Base-by-base conservation (phyloP, 108 stramenopile genomes). In the Nitzschia putrida region DNA sequence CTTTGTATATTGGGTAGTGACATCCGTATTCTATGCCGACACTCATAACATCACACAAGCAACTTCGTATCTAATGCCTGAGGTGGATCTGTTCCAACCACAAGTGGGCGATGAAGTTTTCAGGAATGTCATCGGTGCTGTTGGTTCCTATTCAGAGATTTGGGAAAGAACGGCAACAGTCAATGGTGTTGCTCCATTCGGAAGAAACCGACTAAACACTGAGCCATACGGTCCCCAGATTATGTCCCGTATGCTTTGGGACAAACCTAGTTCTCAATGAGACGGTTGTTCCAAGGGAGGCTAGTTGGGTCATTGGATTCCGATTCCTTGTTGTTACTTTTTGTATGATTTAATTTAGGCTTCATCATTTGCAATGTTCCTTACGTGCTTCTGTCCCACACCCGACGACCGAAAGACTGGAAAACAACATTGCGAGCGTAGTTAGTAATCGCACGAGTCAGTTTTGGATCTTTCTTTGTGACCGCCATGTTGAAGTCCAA, bases 1-100 rank as follows among this genome's bases (percentile, higher is more conserved):
- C 16, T 80, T 82, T 59, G 76, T 84, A 0, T 61, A 70, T 42
- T 80, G 81, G 68, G 75, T 84, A 18, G 69, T 87, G 6, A 41
- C 29, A 37, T 66, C 75, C 11, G 77, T 73, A 38, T 21, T 84
- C 44, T 84, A 75, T 69, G 83, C 86, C 18, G 72, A 80, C 49
- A 76, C 80, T 23, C 21, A 68, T 7, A 66, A 68, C 9, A 82
- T 82, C 25, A 74, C 73, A 38, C 45, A 63, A 1, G 39, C 54
- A 0, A 39, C 53, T 34, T 11, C 14, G 0, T 18, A 44, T 7
- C 29, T 72, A 45, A 81, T 84, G 74, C 83, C 83, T 22, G 29
- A 40, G 11, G 53, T 69, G 9, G 56, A 69, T 26, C 39, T 81
- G 14, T 84, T 84, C 57, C 72, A 73, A 20, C 66, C 74, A 3